Evolutionary conservation across 1,284 basidiomycete genomes (phyloP), one percentile per base, ranked within the genome.

Genomic region (Rhodotorula sp.): DNA sequence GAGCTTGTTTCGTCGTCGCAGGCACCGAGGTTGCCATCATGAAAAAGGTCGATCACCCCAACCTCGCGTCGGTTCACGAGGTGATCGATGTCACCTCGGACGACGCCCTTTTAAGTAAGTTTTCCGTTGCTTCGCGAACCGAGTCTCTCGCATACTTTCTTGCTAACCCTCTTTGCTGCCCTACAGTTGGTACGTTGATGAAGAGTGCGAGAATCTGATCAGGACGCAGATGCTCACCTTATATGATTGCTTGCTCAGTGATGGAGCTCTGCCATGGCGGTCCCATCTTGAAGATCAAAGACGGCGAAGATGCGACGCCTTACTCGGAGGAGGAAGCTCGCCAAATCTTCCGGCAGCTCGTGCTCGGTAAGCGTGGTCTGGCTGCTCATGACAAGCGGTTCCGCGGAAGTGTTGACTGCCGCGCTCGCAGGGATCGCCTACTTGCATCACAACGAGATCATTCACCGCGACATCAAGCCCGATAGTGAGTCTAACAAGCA

Each of bases 291-390:
- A 77, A 82, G n/a, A 75, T 85, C 42, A 66, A 77, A 20, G 64
- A 80, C 14, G 80, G 80, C 15, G 71, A 79, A 42, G 75, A 78
- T 22, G 70, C 71, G 18, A 57, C 77, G 37, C 75, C 71, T 53
- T 78, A 80, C 18, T 65, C 78, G 0, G 76, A 80, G 49, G 79
- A 80, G 15, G 77, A 81, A 12, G 77, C 81, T 1, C 75, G 80
- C 12, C 79, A 82, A 67, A 85, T 86, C 73, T 85, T 86, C 72
- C 79, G 83, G 18, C 85, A 86, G 75, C 80, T 86, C 37, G 79
- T 84, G 42, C 77, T 85, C 24, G 85, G 84, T 29, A 75, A 84
- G 59, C 81, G 82, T 10, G n/a, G 30, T 45, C 26, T 3, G 22
- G 6, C 24, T 29, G 0, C 20, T 18, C 45, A 15, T 26, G 5